A percentile compares a stretch with the other conserved stretches of the same genome.
Evolutionary conservation across 2,329 filamentous ascomycete genomes (phyloP).

Genomic region (Aspergillus transmontanensis): DNA sequence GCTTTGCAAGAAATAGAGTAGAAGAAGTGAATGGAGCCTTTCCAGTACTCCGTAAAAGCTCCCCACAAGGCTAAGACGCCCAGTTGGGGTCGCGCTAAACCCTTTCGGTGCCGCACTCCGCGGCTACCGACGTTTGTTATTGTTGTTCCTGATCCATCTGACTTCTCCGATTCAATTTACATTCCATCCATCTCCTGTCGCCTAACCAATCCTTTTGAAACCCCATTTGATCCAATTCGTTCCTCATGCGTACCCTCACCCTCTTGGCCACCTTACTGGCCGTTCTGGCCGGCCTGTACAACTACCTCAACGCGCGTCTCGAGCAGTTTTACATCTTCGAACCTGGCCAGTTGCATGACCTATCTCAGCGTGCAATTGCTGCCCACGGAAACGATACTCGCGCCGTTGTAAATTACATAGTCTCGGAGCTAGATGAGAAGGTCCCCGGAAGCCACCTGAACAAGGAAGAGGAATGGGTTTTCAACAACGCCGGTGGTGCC

Average conservation of each 20-base stretch:
- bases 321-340: constrained; percentile 73
- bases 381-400: constrained; percentile 75
- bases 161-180: neutral
- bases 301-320: constrained; percentile 40
- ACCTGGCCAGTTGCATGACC: constrained; percentile 66
- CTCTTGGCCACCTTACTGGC: constrained; percentile 38
- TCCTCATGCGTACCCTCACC: constrained; percentile 31
- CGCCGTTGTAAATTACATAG: constrained; percentile 69
- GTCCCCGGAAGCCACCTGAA: constrained; percentile 59
- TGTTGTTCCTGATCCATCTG: neutral
- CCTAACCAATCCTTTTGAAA: constrained; percentile 4
- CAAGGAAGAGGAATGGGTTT: constrained; percentile 78
- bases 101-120: neutral
- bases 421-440: constrained; percentile 64
- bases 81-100: neutral
- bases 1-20: neutral
- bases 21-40: neutral
- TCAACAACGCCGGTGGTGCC: constrained; percentile 88
- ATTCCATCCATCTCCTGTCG: neutral
- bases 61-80: neutral
- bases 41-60: neutral
- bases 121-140: neutral
- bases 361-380: constrained; percentile 67
- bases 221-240: neutral
- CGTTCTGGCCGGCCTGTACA: constrained; percentile 39